A percentile compares a stretch with the other conserved stretches of the same genome.
phyloP scores from a whole-genome alignment of 1,284 basidiomycete species.

The Mycosarcoma mackinlayi region DNA sequence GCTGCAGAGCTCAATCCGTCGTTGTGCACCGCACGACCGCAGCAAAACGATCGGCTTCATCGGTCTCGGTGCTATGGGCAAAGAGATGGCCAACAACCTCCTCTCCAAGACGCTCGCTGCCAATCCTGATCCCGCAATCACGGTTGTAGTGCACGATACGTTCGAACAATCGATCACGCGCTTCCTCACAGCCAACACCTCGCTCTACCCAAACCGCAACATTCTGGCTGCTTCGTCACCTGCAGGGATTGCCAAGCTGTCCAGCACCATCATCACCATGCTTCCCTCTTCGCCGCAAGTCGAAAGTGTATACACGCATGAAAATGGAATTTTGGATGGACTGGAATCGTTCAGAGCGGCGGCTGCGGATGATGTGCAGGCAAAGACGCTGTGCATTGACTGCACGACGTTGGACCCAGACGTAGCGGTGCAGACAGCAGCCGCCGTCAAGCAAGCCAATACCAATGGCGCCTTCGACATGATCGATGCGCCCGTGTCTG shows the following conservation, averaged over 20 bases:
- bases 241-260: conserved; percentile 70
- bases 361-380: conserved; percentile 11
- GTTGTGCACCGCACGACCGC: conserved; percentile 40
- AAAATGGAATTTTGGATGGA: conserved; percentile 69
- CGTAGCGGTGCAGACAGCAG: conserved; percentile 77
- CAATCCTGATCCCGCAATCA: conserved; percentile 33
- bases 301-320: conserved; percentile 75
- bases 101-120: conserved; percentile 54
- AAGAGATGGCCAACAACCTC: conserved; percentile 61
- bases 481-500: conserved; percentile 90
- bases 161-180: conserved; percentile 60
- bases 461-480: conserved; percentile 70
- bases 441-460: conserved; percentile 73
- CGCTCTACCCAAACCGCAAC: conserved; percentile 56
- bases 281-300: conserved; percentile 87
- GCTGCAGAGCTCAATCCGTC: conserved; percentile 27
- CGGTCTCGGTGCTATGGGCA: conserved; percentile 63
- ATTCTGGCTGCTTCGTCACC: conserved; percentile 64
- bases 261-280: conserved; percentile 82
- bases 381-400: conserved; percentile 79
- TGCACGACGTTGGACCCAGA: conserved; percentile 86
- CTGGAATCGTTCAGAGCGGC: conserved; percentile 26
- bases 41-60: conserved; percentile 65
- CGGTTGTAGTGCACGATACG: conserved; percentile 58
- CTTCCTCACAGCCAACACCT: conserved; percentile 56